Conservation (phyloP, 306 rosid species). For the Prunus davidiana region DNA sequence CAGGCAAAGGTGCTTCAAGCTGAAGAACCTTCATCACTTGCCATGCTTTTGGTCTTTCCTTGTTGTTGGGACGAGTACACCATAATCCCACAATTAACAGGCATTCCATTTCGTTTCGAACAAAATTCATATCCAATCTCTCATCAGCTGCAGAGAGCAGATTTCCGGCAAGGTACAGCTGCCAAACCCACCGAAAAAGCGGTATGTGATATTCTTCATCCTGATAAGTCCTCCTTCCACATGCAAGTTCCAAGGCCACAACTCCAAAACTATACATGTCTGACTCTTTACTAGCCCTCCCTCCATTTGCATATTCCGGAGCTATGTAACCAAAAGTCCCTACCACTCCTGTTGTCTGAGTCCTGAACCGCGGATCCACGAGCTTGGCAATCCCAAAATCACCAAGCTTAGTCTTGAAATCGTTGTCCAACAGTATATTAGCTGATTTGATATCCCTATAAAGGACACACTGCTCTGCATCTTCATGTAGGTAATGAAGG, state of each 20-base stretch:
- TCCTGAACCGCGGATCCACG: too few species aligned
- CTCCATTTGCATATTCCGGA: conserved; percentile 37
- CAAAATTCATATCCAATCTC: conserved; percentile 16
- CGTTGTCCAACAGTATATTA: conserved; percentile 42
- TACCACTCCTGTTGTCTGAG: conserved; percentile 35
- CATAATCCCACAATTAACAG: conserved; percentile 29
- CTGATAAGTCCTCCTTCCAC: conserved; percentile 33
- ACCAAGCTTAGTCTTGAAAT: conserved; percentile 53
- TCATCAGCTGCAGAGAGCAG: conserved; percentile 37
- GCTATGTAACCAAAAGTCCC: conserved; percentile 52
- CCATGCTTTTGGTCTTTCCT: conserved; percentile 42
- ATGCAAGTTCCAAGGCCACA: conserved; percentile 59
- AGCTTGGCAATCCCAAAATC: conserved; percentile 57
- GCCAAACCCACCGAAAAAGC: conserved; percentile 35
- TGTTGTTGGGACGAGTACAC: conserved; percentile 3
- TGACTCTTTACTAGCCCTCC: conserved; percentile 47
- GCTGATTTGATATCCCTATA: conserved; percentile 62
- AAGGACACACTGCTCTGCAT: conserved; percentile 47
- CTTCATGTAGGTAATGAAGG: conserved; percentile 57
- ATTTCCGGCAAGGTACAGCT: conserved; percentile 34
- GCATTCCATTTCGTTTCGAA: conserved; percentile 27
- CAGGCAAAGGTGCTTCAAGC: conserved; percentile 25
- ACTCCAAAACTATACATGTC: conserved; percentile 62
- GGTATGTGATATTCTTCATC: not conserved
- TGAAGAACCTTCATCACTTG: conserved; percentile 44